Evolutionary conservation across 2,329 filamentous ascomycete genomes (phyloP).

Genomic region (Periconia digitata): DNA sequence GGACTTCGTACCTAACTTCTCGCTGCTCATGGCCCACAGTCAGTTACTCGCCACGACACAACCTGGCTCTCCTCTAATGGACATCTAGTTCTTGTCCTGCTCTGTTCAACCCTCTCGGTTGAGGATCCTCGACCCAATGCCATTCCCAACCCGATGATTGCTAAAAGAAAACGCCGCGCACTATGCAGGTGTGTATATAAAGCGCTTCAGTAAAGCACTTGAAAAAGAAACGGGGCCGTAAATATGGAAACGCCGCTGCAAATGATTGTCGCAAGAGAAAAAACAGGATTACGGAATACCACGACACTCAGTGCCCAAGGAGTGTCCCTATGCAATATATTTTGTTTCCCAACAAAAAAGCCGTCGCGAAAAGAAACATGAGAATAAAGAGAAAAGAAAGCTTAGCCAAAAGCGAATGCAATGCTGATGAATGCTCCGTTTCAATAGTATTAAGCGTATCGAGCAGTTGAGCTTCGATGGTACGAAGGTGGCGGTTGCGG

Average conservation of each 20-base stretch:
- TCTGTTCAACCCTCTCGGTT: background rate
- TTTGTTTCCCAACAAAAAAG: background rate
- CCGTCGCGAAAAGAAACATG: background rate
- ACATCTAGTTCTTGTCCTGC: background rate
- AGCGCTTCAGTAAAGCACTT: background rate
- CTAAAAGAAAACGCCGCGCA: background rate
- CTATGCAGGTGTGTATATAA: background rate
- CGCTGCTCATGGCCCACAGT: no score
- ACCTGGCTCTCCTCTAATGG: no score
- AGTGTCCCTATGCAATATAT: background rate
- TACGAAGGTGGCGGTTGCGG: conserved; percentile 7
- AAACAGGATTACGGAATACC: background rate
- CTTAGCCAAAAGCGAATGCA: no score
- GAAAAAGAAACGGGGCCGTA: background rate
- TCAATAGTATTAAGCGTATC: conserved; percentile 16
- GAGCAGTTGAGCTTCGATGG: conserved; percentile 14
- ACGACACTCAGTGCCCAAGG: background rate
- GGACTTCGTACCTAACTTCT: no score
- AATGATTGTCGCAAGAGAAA: conserved; percentile 1
- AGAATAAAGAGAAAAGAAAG: background rate
- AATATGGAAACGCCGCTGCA: conserved; percentile 4
- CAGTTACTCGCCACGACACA: no score
- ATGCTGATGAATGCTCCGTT: background rate
- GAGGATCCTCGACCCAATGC: background rate
- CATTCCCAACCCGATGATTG: no score